phyloP scores from a whole-genome alignment of 352 stramenopile species.

The Phytophthora palmivora region DNA sequence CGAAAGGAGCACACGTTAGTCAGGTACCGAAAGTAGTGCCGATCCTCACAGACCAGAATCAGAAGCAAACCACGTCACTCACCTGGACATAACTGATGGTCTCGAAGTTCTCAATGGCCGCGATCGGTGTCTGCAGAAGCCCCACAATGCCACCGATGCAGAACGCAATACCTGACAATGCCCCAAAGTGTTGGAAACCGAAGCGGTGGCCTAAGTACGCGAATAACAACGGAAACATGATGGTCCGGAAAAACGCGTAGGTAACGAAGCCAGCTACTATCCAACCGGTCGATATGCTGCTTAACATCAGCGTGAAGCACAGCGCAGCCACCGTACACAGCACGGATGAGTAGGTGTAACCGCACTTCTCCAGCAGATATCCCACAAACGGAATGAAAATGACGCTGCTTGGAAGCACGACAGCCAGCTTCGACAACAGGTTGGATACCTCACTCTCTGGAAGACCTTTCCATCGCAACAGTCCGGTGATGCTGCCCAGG shows the following conservation, averaged over 20 bases:
- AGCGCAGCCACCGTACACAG: slow-evolving; percentile 51
- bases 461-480: slow-evolving; percentile 64
- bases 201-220: slow-evolving; percentile 81
- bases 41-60: slow-evolving; percentile 27
- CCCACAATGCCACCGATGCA: slow-evolving; percentile 67
- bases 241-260: slow-evolving; percentile 85
- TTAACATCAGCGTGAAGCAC: slow-evolving; percentile 53
- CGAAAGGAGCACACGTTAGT: slow-evolving; percentile 15
- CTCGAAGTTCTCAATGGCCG: slow-evolving; percentile 54
- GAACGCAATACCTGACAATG: slow-evolving; percentile 82
- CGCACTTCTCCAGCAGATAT: slow-evolving; percentile 72
- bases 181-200: slow-evolving; percentile 88
- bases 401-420: slow-evolving; percentile 73
- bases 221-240: slow-evolving; percentile 87
- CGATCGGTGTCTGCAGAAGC: slow-evolving; percentile 70
- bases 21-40: slow-evolving; percentile 12
- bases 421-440: slow-evolving; percentile 58
- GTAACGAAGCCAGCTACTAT: slow-evolving; percentile 70
- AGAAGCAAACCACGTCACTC: slow-evolving; percentile 28
- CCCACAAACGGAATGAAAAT: slow-evolving; percentile 81
- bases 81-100: slow-evolving; percentile 60
- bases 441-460: slow-evolving; percentile 43
- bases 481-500: slow-evolving; percentile 66
- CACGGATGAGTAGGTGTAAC: slow-evolving; percentile 64
- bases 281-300: slow-evolving; percentile 41